These are phyloP conservation scores for Coriolopsis trogii DNA, from an alignment of 1,284 basidiomycete species.

Conservation along the genomic window DNA sequence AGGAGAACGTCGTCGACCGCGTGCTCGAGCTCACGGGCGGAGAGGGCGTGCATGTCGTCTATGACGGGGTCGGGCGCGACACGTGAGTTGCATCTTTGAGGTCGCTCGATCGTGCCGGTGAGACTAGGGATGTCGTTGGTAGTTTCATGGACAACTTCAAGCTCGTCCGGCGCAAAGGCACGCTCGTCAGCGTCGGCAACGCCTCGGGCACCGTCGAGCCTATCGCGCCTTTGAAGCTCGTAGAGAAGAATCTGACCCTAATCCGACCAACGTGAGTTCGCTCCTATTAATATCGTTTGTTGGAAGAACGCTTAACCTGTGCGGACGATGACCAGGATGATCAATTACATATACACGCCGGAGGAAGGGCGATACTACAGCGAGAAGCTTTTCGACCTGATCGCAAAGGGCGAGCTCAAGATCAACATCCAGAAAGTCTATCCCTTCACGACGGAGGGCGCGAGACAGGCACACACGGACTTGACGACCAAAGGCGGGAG, in stretches of 20 bases:
- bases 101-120: too few species aligned
- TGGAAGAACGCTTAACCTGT: too few species aligned
- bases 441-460: slow-evolving; percentile 82
- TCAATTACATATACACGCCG: slow-evolving; percentile 71
- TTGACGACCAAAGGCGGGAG: slow-evolving; percentile 65
- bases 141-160: slow-evolving; percentile 87
- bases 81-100: slow-evolving; percentile 66
- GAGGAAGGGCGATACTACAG: slow-evolving; percentile 75
- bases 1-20: slow-evolving; percentile 69
- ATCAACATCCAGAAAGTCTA: slow-evolving; percentile 81
- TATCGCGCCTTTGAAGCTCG: slow-evolving; percentile 75
- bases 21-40: slow-evolving; percentile 83
- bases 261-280: slow-evolving; percentile 69
- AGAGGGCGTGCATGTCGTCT: slow-evolving; percentile 85
- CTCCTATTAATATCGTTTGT: too few species aligned
- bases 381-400: slow-evolving; percentile 65
- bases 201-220: slow-evolving; percentile 83
- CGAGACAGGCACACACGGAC: slow-evolving; percentile 79
- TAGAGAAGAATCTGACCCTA: slow-evolving; percentile 84
- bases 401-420: slow-evolving; percentile 67
- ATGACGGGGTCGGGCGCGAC: slow-evolving; percentile 94
- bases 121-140: neutral
- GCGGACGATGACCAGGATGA: slow-evolving; percentile 51
- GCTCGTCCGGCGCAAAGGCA: slow-evolving; percentile 79
- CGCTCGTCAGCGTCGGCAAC: slow-evolving; percentile 90